Evolutionary conservation across 2,329 filamentous ascomycete species (phyloP), one percentile per base, ranked within the genome.

Genomic region (Penicillium sp.): DNA sequence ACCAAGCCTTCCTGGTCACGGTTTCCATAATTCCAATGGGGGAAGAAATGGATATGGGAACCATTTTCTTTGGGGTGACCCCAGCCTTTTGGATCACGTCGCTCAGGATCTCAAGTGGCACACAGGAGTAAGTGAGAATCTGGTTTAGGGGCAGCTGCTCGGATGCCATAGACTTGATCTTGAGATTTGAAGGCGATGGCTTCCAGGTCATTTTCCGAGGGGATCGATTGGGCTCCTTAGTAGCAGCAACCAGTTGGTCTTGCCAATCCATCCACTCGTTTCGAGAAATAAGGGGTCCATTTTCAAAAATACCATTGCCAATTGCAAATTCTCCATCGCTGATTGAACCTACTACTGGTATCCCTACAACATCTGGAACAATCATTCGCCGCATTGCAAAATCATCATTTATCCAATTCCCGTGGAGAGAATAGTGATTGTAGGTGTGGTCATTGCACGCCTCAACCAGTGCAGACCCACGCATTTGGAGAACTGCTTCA

Each of bases 41-140:
- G 0, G 15, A 9, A n/a, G 15, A 27, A 8, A 12, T n/a, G 2
- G 21, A 2, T 4, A 3, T 17, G 21, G 4, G n/a, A 15, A 5
- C 4, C 25, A 12, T 7, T 7, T 1, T 27, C 9, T 27, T 27
- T 12, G 23, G 8, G 15, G 15, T 3, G 5, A 17, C 15, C 8
- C 15, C 13, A 17, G 15, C 15, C 23, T n/a, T n/a, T 10, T 43
- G 8, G 9, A 3, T 27, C 2, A 15, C 2, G 10, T 2, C 12
- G 23, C 8, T 12, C 9, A n/a, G 4, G 1, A n/a, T 12, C 15
- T n/a, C 41, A 3, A 27, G 41, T 2, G 41, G 8, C 4, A 9
- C 23, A n/a, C 6, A 27, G 1, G 23, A 43, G 23, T 6, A 43
- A 2, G 6, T n/a, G 2, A 5, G 5, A n/a, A 27, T 4, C 1